Evolutionary conservation across 2,329 filamentous ascomycete species (phyloP), one percentile per base, ranked within the genome.

Genomic region (Grosmannia serpens): DNA sequence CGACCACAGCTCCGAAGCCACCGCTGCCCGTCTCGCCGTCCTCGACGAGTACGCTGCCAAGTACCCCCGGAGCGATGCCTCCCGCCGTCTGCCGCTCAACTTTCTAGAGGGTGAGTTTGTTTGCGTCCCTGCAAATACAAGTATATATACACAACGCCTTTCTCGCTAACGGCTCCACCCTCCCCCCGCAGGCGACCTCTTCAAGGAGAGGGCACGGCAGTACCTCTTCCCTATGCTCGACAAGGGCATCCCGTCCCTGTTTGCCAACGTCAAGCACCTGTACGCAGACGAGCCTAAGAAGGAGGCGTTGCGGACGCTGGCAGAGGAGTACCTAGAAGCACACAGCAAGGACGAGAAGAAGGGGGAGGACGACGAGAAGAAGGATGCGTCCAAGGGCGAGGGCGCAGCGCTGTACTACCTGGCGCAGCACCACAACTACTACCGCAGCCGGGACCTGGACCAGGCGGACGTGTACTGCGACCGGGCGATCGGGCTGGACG

Each of bases 401-500:
- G 82, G 89, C 17, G 89, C 91, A 1, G 88, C 89, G 17, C 82
- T 91, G 55, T 97, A 95, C 73, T 99, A 95, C 76, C 82, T 99
- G 57, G 91, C 91, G 10, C 94, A 97, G 69, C 95, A 99, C 73
- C 95, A 96, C 78, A 94, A 96, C 75, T 96, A 96, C 71, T 80
- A 88, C 70, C 77, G 89, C 60, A 96, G 89, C 69, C 89, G 91
- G 49, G 84, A 97, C 70, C 80, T 97, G 27, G 66, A 79, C 59
- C 94, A 91, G 73, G 92, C 95, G 3, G 81, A 85, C 71, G 81
- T 88, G 62, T 92, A 87, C 68, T 87, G 95, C 61, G 87, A 96
- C 54, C 87, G 87, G 70, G 88, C 91, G 13, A 86, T 97, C 62
- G 82, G 88, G 65, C 75, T 91, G 65, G 85, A 88, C 61, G 85